phyloP scores from a whole-genome alignment of 2,329 filamentous ascomycete genomes.

The Colletotrichum sp. region DNA sequence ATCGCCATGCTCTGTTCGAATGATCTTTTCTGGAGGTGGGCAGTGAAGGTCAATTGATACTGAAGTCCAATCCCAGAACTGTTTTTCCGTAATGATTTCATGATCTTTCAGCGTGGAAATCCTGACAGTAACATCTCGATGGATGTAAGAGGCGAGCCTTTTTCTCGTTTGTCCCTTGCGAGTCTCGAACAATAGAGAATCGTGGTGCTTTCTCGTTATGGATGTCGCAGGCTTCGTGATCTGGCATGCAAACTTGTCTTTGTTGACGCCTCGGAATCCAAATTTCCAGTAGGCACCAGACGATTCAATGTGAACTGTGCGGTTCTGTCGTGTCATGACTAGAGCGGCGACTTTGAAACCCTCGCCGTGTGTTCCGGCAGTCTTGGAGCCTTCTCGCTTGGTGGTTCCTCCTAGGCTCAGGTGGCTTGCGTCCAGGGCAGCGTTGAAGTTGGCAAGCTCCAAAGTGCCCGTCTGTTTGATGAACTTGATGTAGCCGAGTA shows the following conservation, averaged over 20 bases:
- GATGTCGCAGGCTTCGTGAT: background rate
- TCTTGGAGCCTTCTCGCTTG: background rate
- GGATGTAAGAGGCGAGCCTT: accelerated
- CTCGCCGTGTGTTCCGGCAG: background rate
- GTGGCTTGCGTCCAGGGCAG: background rate
- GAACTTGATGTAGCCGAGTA: background rate
- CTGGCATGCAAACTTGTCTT: background rate
- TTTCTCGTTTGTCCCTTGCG: background rate
- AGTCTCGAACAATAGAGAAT: background rate
- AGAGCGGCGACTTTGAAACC: background rate
- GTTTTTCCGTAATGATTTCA: accelerated
- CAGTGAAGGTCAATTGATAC: background rate
- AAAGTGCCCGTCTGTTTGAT: background rate
- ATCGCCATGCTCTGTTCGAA: background rate
- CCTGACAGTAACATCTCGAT: background rate
- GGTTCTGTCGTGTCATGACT: background rate
- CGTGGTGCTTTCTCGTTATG: background rate
- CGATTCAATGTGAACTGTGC: background rate
- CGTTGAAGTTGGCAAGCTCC: background rate
- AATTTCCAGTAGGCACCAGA: background rate
- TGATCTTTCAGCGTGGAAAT: background rate
- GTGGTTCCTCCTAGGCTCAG: background rate
- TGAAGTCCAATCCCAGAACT: background rate
- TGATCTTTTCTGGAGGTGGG: background rate
- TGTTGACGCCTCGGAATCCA: background rate